Percentiles rank a stretch among this genome's conserved stretches.
Evolutionary conservation across 192 early-diverging fungal genomes (phyloP).

Genomic region (Coemansia sp.): DNA sequence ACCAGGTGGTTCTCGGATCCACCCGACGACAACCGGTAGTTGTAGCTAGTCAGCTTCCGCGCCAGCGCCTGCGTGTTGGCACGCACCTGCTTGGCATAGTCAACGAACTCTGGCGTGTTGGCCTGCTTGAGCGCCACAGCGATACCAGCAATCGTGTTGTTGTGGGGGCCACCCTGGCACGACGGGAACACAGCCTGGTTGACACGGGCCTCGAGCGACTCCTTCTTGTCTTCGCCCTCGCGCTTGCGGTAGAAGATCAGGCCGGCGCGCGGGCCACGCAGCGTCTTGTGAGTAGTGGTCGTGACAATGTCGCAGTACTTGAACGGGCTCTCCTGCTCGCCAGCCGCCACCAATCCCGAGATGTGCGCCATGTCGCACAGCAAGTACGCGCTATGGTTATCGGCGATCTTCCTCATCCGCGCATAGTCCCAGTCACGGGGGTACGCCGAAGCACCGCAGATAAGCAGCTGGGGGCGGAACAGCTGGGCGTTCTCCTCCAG

Average conservation of each 20-base stretch:
- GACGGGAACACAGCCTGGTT: slow-evolving; percentile 99
- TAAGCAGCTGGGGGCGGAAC: slow-evolving; percentile 97
- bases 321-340: slow-evolving; percentile 92
- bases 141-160: slow-evolving; percentile 99
- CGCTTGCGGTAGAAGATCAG: slow-evolving; percentile 96
- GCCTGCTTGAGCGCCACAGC: slow-evolving; percentile 99
- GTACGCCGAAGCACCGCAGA: slow-evolving; percentile 98
- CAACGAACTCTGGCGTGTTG: slow-evolving; percentile 87
- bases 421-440: slow-evolving; percentile 99
- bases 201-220: slow-evolving; percentile 89
- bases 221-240: slow-evolving; percentile 67
- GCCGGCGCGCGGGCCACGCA: slow-evolving; percentile 98
- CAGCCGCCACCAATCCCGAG: slow-evolving; percentile 87
- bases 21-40: slow-evolving; percentile 93
- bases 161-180: slow-evolving; percentile 99
- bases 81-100: slow-evolving; percentile 94
- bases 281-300: slow-evolving; percentile 99
- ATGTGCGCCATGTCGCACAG: slow-evolving; percentile 99
- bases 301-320: slow-evolving; percentile 98
- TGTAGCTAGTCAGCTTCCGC: slow-evolving; percentile 68
- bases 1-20: slow-evolving; percentile 98
- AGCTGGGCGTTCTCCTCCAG: slow-evolving; percentile 90
- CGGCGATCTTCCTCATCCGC: slow-evolving; percentile 93
- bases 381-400: slow-evolving; percentile 93
- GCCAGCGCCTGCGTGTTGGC: slow-evolving; percentile 89